Evolutionary conservation across 2,329 filamentous ascomycete genomes (phyloP).

Genomic region (Venturia aucupariae): DNA sequence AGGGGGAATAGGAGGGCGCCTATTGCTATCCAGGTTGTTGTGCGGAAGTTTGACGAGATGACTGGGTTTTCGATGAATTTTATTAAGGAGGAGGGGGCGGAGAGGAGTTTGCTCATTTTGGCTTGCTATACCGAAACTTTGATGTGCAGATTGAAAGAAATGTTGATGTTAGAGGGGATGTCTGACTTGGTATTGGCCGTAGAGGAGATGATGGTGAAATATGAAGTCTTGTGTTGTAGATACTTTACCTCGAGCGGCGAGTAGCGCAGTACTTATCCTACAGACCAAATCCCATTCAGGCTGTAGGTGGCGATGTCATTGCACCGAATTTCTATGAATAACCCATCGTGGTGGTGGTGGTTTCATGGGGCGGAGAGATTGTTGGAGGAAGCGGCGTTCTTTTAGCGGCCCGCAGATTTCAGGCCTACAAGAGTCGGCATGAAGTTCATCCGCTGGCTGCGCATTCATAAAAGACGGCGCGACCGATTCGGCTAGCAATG

Average conservation of each 20-base stretch:
- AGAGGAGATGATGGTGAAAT: background rate
- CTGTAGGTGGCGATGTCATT: background rate
- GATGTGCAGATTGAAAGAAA: background rate
- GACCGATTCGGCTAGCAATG: background rate
- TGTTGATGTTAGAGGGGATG: background rate
- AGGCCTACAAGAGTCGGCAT: background rate
- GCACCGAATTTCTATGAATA: background rate
- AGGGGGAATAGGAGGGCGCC: constrained; percentile 7
- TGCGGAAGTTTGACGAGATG: constrained; percentile 8
- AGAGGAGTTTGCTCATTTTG: constrained; percentile 4
- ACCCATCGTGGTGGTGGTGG: background rate
- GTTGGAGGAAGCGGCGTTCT: background rate
- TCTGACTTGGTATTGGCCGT: background rate
- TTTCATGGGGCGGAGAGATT: background rate
- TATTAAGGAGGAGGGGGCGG: background rate
- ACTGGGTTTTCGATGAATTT: constrained; percentile 4
- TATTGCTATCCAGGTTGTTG: constrained; percentile 11
- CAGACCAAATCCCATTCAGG: background rate
- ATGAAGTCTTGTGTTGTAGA: background rate
- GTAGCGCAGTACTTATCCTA: background rate
- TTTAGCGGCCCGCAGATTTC: background rate
- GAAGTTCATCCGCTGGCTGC: background rate
- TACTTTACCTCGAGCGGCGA: background rate
- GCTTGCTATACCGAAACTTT: too few species aligned
- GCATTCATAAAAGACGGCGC: background rate